These are phyloP conservation scores for Lentinula edodes DNA, from an alignment of 768 basidiomycete genomes.

Conservation along the genomic window DNA sequence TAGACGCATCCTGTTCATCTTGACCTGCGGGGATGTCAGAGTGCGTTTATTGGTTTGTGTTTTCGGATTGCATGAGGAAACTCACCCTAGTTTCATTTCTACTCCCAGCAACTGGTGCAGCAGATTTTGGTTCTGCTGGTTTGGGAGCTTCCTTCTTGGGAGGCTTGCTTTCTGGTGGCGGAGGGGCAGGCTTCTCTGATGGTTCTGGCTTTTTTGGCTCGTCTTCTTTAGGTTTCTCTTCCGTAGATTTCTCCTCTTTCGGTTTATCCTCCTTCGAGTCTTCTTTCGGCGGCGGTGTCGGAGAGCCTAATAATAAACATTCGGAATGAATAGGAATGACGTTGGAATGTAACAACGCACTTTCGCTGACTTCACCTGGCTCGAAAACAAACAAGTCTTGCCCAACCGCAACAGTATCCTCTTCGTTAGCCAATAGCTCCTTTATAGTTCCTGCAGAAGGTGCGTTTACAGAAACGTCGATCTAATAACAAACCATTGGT, in stretches of 20 bases:
- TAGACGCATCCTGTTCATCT: slow-evolving; percentile 98
- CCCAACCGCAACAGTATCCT: slow-evolving; percentile 91
- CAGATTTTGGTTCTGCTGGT: slow-evolving; percentile 9
- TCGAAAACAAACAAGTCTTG: slow-evolving; percentile 93
- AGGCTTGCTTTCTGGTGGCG: slow-evolving; percentile 15
- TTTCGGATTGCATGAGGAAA: slow-evolving; percentile 3
- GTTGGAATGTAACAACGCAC: slow-evolving; percentile 24
- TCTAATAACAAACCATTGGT: slow-evolving; percentile 41
- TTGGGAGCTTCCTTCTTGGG: slow-evolving; percentile 10
- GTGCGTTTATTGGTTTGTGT: not conserved
- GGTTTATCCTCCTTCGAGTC: slow-evolving; percentile 18
- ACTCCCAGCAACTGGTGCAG: slow-evolving; percentile 36
- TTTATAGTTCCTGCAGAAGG: slow-evolving; percentile 83
- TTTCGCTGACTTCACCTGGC: slow-evolving; percentile 59
- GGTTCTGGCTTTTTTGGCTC: slow-evolving; percentile 5
- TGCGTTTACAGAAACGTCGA: slow-evolving; percentile 96
- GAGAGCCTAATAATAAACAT: not conserved
- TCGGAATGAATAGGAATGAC: not conserved
- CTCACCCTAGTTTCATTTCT: slow-evolving; percentile 83
- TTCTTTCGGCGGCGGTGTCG: slow-evolving; percentile 8
- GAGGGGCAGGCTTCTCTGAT: slow-evolving; percentile 18
- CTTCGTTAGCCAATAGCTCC: slow-evolving; percentile 83
- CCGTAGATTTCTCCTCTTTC: slow-evolving; percentile 22
- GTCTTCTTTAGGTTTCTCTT: slow-evolving; percentile 19
- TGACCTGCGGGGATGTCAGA: slow-evolving; percentile 52